Base-by-base conservation (phyloP, 2,329 filamentous ascomycete genomes). In the Aspergillus phoenicis region DNA sequence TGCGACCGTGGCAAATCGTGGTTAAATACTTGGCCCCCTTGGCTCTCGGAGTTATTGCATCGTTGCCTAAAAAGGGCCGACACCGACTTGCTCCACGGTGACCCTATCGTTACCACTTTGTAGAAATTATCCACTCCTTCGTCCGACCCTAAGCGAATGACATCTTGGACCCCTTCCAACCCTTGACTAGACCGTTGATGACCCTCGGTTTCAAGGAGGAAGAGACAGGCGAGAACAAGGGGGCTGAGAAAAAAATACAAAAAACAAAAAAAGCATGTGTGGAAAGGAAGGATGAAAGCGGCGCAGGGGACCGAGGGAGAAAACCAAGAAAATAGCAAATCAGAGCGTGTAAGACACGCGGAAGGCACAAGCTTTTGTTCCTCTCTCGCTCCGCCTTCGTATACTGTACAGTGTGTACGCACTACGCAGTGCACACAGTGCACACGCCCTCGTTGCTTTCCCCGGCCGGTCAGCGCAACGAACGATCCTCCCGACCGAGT, bases 351-450 rank as follows among this genome's bases (percentile, higher is more conserved):
- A 38, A 56, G 39, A 56, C 53, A 56, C 56, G 45, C 49, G 33
- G 41, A 36, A 45, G 47, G 58, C 55, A 61, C 58, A 63, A 63
- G 61, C 61, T 63, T 63, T 60, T 55, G 15, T 45, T 22, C 22
- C 24, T 53, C 55, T 48, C 55, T 48, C 26, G 41, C 43, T 52
- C 52, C 48, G 36, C 53, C 26, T 36, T 56, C 53, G 53, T 56
- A 47, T 56, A 55, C 39, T 56, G 24, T 55, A 55, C 52, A 39
- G 49, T 17, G 49, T 38, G 13, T 13, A 20, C 24, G 22, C 24
- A n/a, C 24, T 28, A 33, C 24, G 49, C 17, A 36, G 33, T 13
- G 11, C 33, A 36, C 33, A 36, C 24, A 49, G 45, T 51, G n/a
- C 47, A 26, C 13, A 56, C 26, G 39, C 39, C 26, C 43, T 56